These are phyloP conservation scores for Breynia disticha DNA, from an alignment of 441 rosid species.

Conservation along the genomic window DNA sequence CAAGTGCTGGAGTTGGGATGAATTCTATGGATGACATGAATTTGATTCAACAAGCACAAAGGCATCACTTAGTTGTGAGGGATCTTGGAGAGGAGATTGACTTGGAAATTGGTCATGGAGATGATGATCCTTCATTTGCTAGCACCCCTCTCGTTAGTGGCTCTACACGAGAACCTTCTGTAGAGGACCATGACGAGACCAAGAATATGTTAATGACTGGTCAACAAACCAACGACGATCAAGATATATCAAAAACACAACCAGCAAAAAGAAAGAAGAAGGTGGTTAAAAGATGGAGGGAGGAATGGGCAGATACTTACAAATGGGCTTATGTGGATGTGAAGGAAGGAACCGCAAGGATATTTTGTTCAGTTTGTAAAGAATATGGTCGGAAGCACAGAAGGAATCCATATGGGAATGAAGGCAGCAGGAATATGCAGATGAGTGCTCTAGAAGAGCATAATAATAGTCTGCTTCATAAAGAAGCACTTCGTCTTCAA, in stretches of 20 bases:
- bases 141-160: conserved; percentile 63
- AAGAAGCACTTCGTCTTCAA: conserved; percentile 97
- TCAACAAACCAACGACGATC: conserved; percentile 58
- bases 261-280: conserved; percentile 88
- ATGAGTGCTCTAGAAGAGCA: conserved; percentile 99
- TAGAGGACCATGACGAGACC: conserved; percentile 73
- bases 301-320: conserved; percentile 99
- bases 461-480: conserved; percentile 97
- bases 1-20: conserved; percentile 72
- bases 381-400: conserved; percentile 97
- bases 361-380: conserved; percentile 93
- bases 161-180: conserved; percentile 58
- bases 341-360: conserved; percentile 94
- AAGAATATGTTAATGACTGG: conserved; percentile 74
- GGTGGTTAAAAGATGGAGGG: conserved; percentile 98
- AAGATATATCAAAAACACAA: conserved; percentile 56
- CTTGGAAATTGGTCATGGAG: conserved; percentile 93
- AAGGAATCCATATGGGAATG: conserved; percentile 97
- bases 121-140: conserved; percentile 78
- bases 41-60: conserved; percentile 92
- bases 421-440: conserved; percentile 99
- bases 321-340: conserved; percentile 98
- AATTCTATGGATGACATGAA: conserved; percentile 97
- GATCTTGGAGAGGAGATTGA: conserved; percentile 97
- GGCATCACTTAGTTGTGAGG: conserved; percentile 90